Conservation (phyloP, 106 monocot genomes). For the Acanthochlamys bracteata region DNA sequence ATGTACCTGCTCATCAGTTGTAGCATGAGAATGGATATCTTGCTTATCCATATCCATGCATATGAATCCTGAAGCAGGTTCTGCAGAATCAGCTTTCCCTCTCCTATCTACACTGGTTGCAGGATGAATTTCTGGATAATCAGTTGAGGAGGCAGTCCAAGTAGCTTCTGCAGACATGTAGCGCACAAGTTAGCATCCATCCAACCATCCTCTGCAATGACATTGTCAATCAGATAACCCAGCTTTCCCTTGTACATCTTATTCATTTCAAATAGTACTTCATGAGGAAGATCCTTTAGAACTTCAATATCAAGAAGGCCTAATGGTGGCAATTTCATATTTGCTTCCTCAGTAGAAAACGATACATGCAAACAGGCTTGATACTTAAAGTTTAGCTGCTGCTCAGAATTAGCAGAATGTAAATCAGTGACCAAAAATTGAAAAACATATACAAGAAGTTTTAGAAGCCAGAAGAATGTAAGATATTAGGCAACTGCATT, state of each 20-base stretch:
- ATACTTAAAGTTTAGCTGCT: too few species aligned
- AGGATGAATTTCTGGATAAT: neutral
- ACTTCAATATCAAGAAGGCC: slow-evolving; percentile 62
- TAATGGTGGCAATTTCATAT: slow-evolving; percentile 45
- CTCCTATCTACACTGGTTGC: neutral
- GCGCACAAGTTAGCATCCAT: neutral
- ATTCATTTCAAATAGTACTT: slow-evolving; percentile 79
- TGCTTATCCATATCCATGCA: too few species aligned
- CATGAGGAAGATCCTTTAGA: slow-evolving; percentile 72
- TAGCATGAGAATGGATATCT: too few species aligned
- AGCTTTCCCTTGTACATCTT: slow-evolving; percentile 66
- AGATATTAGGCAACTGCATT: too few species aligned
- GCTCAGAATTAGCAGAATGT: too few species aligned
- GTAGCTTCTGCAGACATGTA: neutral
- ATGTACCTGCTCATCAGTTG: too few species aligned
- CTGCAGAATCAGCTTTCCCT: slow-evolving; percentile 5
- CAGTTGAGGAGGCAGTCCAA: slow-evolving; percentile 1
- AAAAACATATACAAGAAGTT: too few species aligned
- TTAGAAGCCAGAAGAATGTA: too few species aligned
- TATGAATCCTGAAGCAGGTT: neutral
- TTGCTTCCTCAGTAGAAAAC: slow-evolving; percentile 8
- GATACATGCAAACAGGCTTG: too few species aligned
- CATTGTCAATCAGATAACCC: slow-evolving; percentile 27
- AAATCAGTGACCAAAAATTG: too few species aligned
- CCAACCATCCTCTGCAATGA: slow-evolving; percentile 7